Conservation (phyloP, 176 grass and related monocot genomes). For the Paspalum notatum region DNA sequence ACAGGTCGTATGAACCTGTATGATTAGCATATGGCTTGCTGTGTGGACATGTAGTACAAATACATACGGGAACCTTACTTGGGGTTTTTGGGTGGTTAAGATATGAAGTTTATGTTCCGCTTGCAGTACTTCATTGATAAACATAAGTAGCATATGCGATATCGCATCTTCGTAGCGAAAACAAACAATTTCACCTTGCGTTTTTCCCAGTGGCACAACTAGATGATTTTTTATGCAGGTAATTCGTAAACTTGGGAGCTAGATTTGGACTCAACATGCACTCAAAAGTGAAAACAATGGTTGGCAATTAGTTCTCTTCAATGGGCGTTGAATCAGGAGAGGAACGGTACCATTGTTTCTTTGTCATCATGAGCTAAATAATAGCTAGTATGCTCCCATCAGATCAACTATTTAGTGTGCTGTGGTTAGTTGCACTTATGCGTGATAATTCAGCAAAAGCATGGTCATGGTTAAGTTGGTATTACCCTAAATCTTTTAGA, state of each 20-base stretch:
- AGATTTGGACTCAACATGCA: not conserved
- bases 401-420: slow-evolving; percentile 1
- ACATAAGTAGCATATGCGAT: not conserved
- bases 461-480: not conserved
- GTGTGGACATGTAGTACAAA: not conserved
- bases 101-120: not conserved
- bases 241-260: not conserved
- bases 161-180: not conserved
- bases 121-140: not conserved
- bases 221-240: not conserved
- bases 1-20: not conserved
- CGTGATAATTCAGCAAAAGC: not conserved
- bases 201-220: not conserved
- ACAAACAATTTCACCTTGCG: not conserved
- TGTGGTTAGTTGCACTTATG: not conserved
- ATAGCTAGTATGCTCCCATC: not conserved
- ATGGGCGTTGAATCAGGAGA: not conserved
- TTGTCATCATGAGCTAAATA: not conserved
- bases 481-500: not conserved
- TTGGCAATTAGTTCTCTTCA: not conserved
- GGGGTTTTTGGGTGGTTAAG: not conserved
- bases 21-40: not conserved
- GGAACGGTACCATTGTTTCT: not conserved
- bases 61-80: not conserved
- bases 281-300: not conserved